Conservation (phyloP, 1,139 yeast species). For the Scheffersomyces insectosa region DNA sequence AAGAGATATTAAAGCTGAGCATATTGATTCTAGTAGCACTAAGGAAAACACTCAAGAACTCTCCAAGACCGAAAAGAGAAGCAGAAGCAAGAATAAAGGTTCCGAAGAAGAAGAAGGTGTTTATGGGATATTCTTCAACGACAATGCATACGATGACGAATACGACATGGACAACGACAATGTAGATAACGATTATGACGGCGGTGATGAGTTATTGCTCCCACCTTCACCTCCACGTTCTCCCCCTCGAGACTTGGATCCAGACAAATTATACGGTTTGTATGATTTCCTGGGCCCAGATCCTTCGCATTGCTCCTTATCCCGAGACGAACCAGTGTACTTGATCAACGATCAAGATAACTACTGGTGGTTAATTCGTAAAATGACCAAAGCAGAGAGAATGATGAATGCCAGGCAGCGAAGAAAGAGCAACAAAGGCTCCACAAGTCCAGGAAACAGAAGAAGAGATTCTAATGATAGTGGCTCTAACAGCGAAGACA, state of each 20-base stretch:
- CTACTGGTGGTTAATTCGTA: conserved; percentile 94
- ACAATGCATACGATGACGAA: conserved; percentile 8
- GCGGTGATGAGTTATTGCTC: conserved; percentile 27
- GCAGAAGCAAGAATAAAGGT: too few species aligned
- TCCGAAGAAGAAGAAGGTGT: conserved; percentile 16
- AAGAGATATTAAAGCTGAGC: too few species aligned
- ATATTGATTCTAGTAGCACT: too few species aligned
- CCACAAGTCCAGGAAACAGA: too few species aligned
- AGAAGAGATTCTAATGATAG: conserved; percentile 2
- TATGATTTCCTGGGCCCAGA: conserved; percentile 91
- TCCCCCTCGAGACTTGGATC: conserved; percentile 83
- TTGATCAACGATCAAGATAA: conserved; percentile 85
- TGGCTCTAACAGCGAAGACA: conserved; percentile 8
- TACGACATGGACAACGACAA: conserved; percentile 13
- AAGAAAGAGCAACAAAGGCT: conserved; percentile 1
- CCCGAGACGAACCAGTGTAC: conserved; percentile 79
- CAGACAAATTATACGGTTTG: conserved; percentile 80
- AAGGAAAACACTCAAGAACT: not conserved
- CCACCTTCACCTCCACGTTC: conserved; percentile 73
- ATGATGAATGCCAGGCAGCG: conserved; percentile 10
- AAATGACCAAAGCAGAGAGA: conserved; percentile 49
- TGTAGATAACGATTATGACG: conserved; percentile 11
- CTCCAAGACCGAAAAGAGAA: conserved; percentile 1
- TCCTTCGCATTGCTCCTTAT: conserved; percentile 83
- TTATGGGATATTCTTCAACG: conserved; percentile 6